Evolutionary conservation across 768 basidiomycete species (phyloP).

Genomic region (Pholiota microspora): DNA sequence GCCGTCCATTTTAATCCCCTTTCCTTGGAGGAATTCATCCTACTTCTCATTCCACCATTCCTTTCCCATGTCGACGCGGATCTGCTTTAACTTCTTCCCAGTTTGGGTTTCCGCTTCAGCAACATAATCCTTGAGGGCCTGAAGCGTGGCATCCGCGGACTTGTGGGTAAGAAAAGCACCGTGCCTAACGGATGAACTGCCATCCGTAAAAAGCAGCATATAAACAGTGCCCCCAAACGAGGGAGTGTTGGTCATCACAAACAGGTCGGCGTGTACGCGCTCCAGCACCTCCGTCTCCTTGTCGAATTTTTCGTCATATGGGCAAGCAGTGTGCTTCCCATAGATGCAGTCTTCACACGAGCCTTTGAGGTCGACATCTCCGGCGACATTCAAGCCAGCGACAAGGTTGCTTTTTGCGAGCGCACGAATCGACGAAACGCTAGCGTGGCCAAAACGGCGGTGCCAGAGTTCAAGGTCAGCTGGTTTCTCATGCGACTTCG

Average conservation of each 20-base stretch:
- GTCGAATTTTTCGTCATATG: slow-evolving; percentile 19
- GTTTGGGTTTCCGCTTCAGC: slow-evolving; percentile 3
- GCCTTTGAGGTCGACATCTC: background rate
- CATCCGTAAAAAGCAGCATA: slow-evolving; percentile 25
- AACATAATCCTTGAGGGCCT: slow-evolving; percentile 1
- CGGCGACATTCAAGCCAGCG: slow-evolving; percentile 18
- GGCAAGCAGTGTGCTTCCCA: slow-evolving; percentile 19
- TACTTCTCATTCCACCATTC: slow-evolving; percentile 9
- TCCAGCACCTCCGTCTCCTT: slow-evolving; percentile 17
- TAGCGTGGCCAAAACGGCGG: slow-evolving; percentile 23
- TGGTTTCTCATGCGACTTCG: slow-evolving; percentile 6
- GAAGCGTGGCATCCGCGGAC: slow-evolving; percentile 11
- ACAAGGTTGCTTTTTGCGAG: slow-evolving; percentile 18
- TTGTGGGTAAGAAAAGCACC: slow-evolving; percentile 25
- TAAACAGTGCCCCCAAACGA: slow-evolving; percentile 19
- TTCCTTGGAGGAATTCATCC: background rate
- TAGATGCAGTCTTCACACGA: slow-evolving; percentile 27
- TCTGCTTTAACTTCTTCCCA: background rate
- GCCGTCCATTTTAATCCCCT: slow-evolving; percentile 13
- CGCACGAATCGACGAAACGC: slow-evolving; percentile 7
- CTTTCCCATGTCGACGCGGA: slow-evolving; percentile 7
- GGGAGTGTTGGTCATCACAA: slow-evolving; percentile 17
- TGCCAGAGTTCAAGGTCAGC: slow-evolving; percentile 24
- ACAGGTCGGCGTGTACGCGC: slow-evolving; percentile 22
- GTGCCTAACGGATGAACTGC: slow-evolving; percentile 10